Percentiles rank a stretch among this genome's conserved stretches.
These are phyloP conservation scores for Pulicaria dysenterica DNA, from an alignment of 129 eudicot species.

Conservation along the genomic window DNA sequence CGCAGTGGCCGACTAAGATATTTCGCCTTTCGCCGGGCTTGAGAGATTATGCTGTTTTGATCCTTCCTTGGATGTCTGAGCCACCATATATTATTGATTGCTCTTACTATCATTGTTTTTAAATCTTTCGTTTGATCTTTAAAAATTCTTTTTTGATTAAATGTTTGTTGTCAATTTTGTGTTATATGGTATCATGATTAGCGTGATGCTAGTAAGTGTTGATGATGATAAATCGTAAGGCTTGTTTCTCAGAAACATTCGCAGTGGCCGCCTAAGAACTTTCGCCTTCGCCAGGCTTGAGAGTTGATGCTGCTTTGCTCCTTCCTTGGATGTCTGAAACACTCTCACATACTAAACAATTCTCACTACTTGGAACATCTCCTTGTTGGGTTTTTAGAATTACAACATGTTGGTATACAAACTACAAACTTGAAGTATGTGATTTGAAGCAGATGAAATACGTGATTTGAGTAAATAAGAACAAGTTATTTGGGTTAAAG, in stretches of 20 bases:
- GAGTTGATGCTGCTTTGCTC: constrained; percentile 37
- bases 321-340: constrained; percentile 53
- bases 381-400: no score
- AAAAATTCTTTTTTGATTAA: not conserved
- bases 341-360: no score
- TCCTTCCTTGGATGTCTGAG: constrained; percentile 75
- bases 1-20: constrained; percentile 64
- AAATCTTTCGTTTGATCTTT: not conserved
- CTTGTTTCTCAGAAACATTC: constrained; percentile 52
- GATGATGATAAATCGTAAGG: constrained; percentile 32
- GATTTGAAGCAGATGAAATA: no score
- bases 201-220: not conserved
- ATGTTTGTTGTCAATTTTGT: not conserved
- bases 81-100: no score
- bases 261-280: constrained; percentile 49
- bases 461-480: no score
- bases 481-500: no score
- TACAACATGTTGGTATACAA: no score
- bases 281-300: constrained; percentile 51
- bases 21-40: constrained; percentile 75
- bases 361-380: no score
- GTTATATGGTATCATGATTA: not conserved
- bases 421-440: no score
- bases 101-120: no score
- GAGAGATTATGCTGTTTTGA: constrained; percentile 54